These are phyloP conservation scores for Boletus tomentosulus DNA, from an alignment of 768 basidiomycete genomes.

Conservation along the genomic window DNA sequence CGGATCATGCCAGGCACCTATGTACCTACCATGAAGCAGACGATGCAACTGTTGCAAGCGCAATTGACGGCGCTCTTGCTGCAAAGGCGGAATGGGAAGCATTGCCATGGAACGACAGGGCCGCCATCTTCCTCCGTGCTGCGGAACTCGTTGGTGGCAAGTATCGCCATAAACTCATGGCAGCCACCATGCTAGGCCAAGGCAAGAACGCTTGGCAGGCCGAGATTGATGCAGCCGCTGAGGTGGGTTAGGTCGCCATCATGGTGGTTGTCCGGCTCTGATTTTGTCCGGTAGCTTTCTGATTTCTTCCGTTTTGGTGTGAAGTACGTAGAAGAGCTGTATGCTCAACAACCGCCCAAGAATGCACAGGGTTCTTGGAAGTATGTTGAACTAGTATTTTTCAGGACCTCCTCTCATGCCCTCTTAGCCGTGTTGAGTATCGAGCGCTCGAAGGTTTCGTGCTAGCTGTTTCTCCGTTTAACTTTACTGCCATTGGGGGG, in stretches of 20 bases:
- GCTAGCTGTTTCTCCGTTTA: slow-evolving; percentile 96
- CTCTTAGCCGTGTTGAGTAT: slow-evolving; percentile 83
- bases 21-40: slow-evolving; percentile 90
- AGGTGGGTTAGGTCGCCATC: slow-evolving; percentile 48
- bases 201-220: slow-evolving; percentile 99
- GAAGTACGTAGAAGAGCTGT: slow-evolving; percentile 94
- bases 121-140: slow-evolving; percentile 97
- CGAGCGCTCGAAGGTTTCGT: slow-evolving; percentile 98
- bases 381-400: slow-evolving; percentile 45
- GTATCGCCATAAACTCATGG: slow-evolving; percentile 92
- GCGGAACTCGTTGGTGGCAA: slow-evolving; percentile 95
- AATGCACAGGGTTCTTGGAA: slow-evolving; percentile 92
- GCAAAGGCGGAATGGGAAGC: slow-evolving; percentile 90
- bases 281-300: slow-evolving; percentile 45
- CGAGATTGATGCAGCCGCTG: slow-evolving; percentile 98
- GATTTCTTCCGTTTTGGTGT: slow-evolving; percentile 98
- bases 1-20: slow-evolving; percentile 77
- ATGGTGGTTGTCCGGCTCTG: slow-evolving; percentile 1
- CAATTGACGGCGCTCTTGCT: slow-evolving; percentile 83
- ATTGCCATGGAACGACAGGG: slow-evolving; percentile 94
- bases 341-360: slow-evolving; percentile 82
- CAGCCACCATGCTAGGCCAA: slow-evolving; percentile 96
- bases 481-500: slow-evolving; percentile 97
- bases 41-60: slow-evolving; percentile 62
- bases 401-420: slow-evolving; percentile 5